Evolutionary conservation across 2,329 filamentous ascomycete genomes (phyloP), one percentile per base, ranked within the genome.

Genomic region (Fusarium decemcellulare): DNA sequence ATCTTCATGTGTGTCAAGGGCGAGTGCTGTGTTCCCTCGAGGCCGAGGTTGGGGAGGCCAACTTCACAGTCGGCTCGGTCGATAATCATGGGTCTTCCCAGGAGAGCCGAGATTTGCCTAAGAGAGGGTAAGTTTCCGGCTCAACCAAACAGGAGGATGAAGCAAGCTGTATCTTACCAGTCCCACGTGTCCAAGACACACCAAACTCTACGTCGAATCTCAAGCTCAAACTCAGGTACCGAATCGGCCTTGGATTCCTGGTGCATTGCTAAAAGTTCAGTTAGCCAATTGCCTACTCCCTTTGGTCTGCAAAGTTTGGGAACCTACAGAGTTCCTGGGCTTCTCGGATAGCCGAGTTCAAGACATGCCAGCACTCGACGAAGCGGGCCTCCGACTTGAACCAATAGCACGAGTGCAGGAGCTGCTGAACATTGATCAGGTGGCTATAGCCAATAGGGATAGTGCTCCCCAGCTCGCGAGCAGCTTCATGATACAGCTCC

Each of bases 381-480:
- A 80, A 81, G 6, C 76, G 76, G 39, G 75, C 76, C 52, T 81
- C 78, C 1, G 77, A 76, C 54, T 79, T 80, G 60, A 77, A 79
- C 79, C 79, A 82, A 57, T 77, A 80, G 60, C 76, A 80, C 1
- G 78, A 81, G 58, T 81, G 78, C 15, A 82, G 61, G 6, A 81
- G 63, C 30, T 77, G 73, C 59, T 81, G 80, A 7, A 82, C 74
- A 23, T 76, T 80, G 57, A 73, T 64, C 6, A 80, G 43, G 47
- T 80, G 76, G 47, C 73, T 78, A 53, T 77, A 68, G 5, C 79
- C 75, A 15, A 78, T 69, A 6, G 80, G 77, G 18, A 81, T 73
- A 15, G 74, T 68, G 53, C 74, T 74, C 55, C 76, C 68, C 32
- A 82, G 68, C 51, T 80, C 76, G 16, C 77, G 74, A 6, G 76